A percentile compares a stretch with the other conserved stretches of the same genome.
These are phyloP conservation scores for Podila minutissima DNA, from an alignment of 192 early-diverging fungal species.

Conservation along the genomic window DNA sequence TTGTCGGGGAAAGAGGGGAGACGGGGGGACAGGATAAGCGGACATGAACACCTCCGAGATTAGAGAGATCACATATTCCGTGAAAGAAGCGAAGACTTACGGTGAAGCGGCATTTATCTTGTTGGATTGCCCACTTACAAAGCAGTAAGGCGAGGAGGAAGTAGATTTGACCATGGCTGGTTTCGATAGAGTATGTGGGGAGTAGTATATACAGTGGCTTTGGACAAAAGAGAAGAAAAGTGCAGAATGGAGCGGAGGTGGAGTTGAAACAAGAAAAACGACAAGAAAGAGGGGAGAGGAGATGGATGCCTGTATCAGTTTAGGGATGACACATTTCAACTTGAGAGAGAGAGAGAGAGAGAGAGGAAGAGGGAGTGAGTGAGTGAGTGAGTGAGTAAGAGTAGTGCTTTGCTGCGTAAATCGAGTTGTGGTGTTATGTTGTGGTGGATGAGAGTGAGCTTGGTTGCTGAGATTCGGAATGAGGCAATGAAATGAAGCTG, in stretches of 20 bases:
- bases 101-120: slow-evolving; percentile 19
- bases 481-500: background rate
- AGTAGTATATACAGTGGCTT: background rate
- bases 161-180: slow-evolving; percentile 42
- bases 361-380: background rate
- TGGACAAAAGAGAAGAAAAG: background rate
- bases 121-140: slow-evolving; percentile 44
- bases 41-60: slow-evolving; percentile 1
- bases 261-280: background rate
- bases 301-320: background rate
- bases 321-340: background rate
- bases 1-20: slow-evolving; percentile 1
- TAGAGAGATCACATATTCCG: background rate
- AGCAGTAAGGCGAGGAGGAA: slow-evolving; percentile 43
- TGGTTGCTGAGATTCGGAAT: background rate
- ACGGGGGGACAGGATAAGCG: background rate
- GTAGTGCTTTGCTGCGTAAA: no score
- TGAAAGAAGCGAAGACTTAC: slow-evolving; percentile 7
- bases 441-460: background rate
- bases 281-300: background rate
- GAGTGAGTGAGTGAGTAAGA: background rate
- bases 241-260: background rate
- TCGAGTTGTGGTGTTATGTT: no score
- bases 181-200: background rate
- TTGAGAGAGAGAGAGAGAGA: background rate